Conservation (phyloP, 805 yeast genomes). For the Teunomyces atbi region DNA sequence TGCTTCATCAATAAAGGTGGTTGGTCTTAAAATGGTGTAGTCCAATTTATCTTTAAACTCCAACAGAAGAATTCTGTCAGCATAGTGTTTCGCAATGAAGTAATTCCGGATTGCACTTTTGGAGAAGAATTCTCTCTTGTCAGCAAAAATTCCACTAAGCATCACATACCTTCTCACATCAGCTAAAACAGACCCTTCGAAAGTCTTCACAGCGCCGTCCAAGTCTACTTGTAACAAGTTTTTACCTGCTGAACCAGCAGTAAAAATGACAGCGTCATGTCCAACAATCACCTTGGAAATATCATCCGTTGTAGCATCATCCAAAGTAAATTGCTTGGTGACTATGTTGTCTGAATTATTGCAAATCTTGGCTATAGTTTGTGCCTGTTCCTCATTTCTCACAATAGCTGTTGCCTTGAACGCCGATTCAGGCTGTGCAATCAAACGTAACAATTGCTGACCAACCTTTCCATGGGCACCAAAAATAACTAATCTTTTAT, state of each 20-base stretch:
- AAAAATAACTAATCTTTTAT: slow-evolving; percentile 28
- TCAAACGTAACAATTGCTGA: slow-evolving; percentile 38
- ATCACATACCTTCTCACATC: slow-evolving; percentile 46
- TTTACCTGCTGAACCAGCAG: slow-evolving; percentile 64
- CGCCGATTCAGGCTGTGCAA: slow-evolving; percentile 20
- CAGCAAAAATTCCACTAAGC: slow-evolving; percentile 57
- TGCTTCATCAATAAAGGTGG: slow-evolving; percentile 37
- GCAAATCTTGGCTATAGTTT: slow-evolving; percentile 36
- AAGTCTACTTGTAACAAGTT: slow-evolving; percentile 54
- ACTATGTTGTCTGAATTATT: slow-evolving; percentile 23
- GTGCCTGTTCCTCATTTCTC: slow-evolving; percentile 45
- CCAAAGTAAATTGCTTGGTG: slow-evolving; percentile 39
- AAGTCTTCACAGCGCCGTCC: slow-evolving; percentile 57
- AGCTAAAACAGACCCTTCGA: slow-evolving; percentile 51
- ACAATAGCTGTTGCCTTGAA: slow-evolving; percentile 40
- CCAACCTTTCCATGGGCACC: slow-evolving; percentile 70
- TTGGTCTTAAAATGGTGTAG: slow-evolving; percentile 60
- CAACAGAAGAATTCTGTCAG: slow-evolving; percentile 46
- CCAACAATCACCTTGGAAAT: slow-evolving; percentile 42
- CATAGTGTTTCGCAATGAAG: slow-evolving; percentile 61
- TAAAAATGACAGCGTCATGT: slow-evolving; percentile 55
- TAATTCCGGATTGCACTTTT: slow-evolving; percentile 40
- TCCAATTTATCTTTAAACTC: slow-evolving; percentile 40
- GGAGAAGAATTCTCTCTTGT: slow-evolving; percentile 47
- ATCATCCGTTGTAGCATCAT: slow-evolving; percentile 30